Base-by-base conservation (phyloP, 2,329 filamentous ascomycete species). In the Diaporthe eres region DNA sequence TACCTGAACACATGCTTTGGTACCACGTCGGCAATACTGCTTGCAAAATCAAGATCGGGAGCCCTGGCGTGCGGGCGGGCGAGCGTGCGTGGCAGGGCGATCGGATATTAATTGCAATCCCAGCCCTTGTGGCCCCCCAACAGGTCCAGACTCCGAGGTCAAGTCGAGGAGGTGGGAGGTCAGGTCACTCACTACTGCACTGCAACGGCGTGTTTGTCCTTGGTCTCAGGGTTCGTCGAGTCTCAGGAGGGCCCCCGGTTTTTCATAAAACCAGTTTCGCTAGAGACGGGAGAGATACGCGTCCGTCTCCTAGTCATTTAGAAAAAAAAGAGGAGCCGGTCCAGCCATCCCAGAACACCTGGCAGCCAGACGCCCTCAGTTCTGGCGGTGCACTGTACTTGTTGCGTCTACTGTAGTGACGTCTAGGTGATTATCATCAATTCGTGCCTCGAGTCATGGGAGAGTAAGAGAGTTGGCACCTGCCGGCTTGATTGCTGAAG, bases 221-320 rank as follows among this genome's bases (percentile, higher is more conserved):
- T 37, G 22, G 51, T 55, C 49, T 55, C 65, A 68, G 47, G 63
- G 63, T 37, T 44, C 15, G 22, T 19, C 63, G 39, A 61, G 55
- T 39, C 53, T 58, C 63, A 72, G 73, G 73, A 72, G 73, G 39
- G 60, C 42, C 74, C 49, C 44, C 34, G 6, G 25, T 25, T 67
- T 75, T 60, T 61, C 72, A 60, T 68, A 44, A 75, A 75, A 73
- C 74, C 61, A 73, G 70, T 65, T 63, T 72, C 74, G 68, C 74
- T 60, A 73, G 71, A 63, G 58, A 44, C 37, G 39, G 58, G 25
- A 47, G 49, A 63, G 49, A 70, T 55, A 42, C 42, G 71, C 58
- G 71, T 73, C 71, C 55, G 42, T 42, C 51, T 51, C 44, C 55
- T 47, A 61, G 55, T 61, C 44, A 65, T 73, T 55, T 57, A 34